Conservation (phyloP, 768 basidiomycete genomes). For the Podaxis sp. region DNA sequence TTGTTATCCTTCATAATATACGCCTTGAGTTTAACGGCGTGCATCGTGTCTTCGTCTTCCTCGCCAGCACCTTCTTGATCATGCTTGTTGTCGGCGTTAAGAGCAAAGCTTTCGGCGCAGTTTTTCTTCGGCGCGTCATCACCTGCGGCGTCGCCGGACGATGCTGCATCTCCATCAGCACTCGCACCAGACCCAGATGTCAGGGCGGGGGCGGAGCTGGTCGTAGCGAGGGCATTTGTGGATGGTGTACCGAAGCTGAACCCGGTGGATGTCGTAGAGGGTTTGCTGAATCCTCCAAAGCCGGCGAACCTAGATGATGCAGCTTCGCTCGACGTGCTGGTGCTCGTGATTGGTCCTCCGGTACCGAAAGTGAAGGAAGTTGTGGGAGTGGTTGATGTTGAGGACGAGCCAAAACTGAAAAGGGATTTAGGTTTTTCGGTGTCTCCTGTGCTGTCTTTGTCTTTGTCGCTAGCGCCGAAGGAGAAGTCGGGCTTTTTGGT, state of each 20-base stretch:
- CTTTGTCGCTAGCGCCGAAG: background rate
- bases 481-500: background rate
- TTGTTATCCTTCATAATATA: constrained; percentile 52
- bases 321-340: constrained; percentile 5
- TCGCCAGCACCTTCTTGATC: constrained; percentile 80
- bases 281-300: constrained; percentile 34
- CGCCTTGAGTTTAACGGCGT: constrained; percentile 60
- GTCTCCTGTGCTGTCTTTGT: background rate
- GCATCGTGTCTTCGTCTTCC: constrained; percentile 71
- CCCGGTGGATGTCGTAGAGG: constrained; percentile 13
- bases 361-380: constrained; percentile 15
- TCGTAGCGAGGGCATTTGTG: constrained; percentile 30
- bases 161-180: constrained; percentile 7
- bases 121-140: constrained; percentile 4
- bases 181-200: constrained; percentile 10
- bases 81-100: constrained; percentile 35
- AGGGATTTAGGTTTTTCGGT: background rate
- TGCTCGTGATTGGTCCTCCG: background rate
- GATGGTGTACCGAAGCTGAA: constrained; percentile 10
- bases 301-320: constrained; percentile 25
- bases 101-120: constrained; percentile 7
- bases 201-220: constrained; percentile 17
- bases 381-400: background rate
- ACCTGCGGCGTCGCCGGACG: constrained; percentile 14
- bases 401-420: constrained; percentile 17